Percentiles rank a stretch among this genome's conserved stretches.
Conservation (phyloP, 2,329 filamentous ascomycete genomes). For the Magnaporthiopsis incrustans region DNA sequence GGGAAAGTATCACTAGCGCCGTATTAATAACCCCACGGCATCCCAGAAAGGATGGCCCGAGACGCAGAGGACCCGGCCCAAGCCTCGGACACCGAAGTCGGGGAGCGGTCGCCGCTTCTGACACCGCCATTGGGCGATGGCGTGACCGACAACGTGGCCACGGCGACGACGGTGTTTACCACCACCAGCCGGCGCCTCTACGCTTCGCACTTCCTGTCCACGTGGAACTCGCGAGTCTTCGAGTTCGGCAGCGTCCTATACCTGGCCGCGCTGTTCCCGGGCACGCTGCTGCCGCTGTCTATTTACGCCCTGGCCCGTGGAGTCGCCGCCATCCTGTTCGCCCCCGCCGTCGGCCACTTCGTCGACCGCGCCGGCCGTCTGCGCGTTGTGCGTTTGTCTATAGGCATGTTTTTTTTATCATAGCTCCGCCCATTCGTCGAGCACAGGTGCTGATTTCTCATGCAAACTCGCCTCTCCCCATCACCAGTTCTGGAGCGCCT, state of each 20-base stretch:
- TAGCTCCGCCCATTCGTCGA: background rate
- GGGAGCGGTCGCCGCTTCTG: background rate
- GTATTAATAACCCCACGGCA: background rate
- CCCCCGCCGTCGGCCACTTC: slow-evolving; percentile 47
- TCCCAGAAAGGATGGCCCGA: background rate
- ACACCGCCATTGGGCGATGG: no score
- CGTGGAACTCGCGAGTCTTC: slow-evolving; percentile 57
- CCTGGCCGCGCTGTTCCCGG: slow-evolving; percentile 45
- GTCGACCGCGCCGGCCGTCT: slow-evolving; percentile 51
- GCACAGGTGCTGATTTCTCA: background rate
- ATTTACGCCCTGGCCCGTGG: slow-evolving; percentile 60
- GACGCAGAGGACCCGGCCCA: background rate
- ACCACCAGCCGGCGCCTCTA: slow-evolving; percentile 34
- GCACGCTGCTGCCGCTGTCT: slow-evolving; percentile 57
- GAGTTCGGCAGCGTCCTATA: slow-evolving; percentile 56
- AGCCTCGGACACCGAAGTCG: background rate
- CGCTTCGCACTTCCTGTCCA: slow-evolving; percentile 51
- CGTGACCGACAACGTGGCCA: background rate
- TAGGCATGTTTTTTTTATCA: slow-evolving; percentile 18
- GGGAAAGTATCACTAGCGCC: no score
- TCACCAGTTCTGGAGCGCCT: slow-evolving; percentile 25
- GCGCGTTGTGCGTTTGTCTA: slow-evolving; percentile 41
- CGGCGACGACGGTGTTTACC: background rate
- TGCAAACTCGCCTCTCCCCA: background rate
- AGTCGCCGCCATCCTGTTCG: slow-evolving; percentile 47